phyloP scores from a whole-genome alignment of 2,329 filamentous ascomycete genomes.

The Clonostachys sp. region DNA sequence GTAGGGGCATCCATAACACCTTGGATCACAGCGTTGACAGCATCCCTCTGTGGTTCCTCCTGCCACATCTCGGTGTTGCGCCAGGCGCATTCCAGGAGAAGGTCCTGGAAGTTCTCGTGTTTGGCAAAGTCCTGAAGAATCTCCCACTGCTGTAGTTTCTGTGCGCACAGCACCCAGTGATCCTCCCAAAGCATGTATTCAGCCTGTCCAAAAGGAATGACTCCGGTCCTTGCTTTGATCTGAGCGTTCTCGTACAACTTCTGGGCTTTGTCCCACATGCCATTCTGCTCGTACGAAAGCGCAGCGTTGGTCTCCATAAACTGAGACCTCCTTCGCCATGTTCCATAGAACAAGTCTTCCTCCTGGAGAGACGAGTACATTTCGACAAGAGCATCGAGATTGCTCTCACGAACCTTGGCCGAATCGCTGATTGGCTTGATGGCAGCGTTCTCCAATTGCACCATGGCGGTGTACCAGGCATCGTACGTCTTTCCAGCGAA shows the following conservation, averaged over 20 bases:
- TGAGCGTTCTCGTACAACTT: constrained; percentile 95
- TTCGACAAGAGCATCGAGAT: constrained; percentile 91
- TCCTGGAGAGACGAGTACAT: constrained; percentile 88
- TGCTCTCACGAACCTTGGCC: constrained; percentile 81
- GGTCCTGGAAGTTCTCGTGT: constrained; percentile 96
- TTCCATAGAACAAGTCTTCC: constrained; percentile 95
- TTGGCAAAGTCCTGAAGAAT: constrained; percentile 97
- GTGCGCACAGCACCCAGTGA: constrained; percentile 95
- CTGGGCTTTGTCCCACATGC: constrained; percentile 99
- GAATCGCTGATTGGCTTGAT: constrained; percentile 84
- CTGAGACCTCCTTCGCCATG: constrained; percentile 90
- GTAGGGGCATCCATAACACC: constrained; percentile 97
- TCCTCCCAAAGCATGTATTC: constrained; percentile 99
- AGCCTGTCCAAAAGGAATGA: constrained; percentile 91
- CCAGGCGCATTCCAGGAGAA: constrained; percentile 94
- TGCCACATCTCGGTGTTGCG: constrained; percentile 94
- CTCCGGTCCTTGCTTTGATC: constrained; percentile 92
- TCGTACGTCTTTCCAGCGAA: constrained; percentile 92
- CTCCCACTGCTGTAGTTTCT: constrained; percentile 99
- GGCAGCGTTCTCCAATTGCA: constrained; percentile 84
- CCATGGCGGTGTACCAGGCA: constrained; percentile 92
- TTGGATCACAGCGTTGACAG: constrained; percentile 90
- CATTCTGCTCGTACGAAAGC: constrained; percentile 96
- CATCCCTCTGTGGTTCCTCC: constrained; percentile 77
- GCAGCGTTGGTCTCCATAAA: constrained; percentile 98